phyloP scores from a whole-genome alignment of 2,329 filamentous ascomycete genomes.

The Aspergillus unguis region DNA sequence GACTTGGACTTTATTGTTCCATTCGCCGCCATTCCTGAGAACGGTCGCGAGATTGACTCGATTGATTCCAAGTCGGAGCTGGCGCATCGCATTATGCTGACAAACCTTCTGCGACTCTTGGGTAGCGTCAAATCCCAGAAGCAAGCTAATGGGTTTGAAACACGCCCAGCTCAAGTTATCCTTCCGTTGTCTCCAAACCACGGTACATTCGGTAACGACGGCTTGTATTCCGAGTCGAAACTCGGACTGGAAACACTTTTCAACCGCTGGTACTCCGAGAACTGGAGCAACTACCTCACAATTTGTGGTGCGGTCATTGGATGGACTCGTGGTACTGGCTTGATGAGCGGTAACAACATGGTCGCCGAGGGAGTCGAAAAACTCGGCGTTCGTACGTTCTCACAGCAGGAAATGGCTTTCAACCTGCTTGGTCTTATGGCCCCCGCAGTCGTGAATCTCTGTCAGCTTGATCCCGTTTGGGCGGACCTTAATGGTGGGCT shows the following conservation, averaged over 20 bases:
- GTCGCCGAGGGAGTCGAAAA: slow-evolving; percentile 96
- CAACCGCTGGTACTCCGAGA: slow-evolving; percentile 97
- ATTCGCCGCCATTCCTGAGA: slow-evolving; percentile 96
- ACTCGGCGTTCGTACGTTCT: slow-evolving; percentile 96
- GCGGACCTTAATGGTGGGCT: slow-evolving; percentile 96
- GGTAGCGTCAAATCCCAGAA: slow-evolving; percentile 91
- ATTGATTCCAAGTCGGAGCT: slow-evolving; percentile 98
- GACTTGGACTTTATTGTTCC: slow-evolving; percentile 94
- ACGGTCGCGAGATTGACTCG: slow-evolving; percentile 92
- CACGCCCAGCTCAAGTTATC: slow-evolving; percentile 92
- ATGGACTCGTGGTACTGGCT: slow-evolving; percentile 96
- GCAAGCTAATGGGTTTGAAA: slow-evolving; percentile 81
- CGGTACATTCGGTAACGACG: slow-evolving; percentile 96
- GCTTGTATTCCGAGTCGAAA: slow-evolving; percentile 97
- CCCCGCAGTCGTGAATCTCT: slow-evolving; percentile 87
- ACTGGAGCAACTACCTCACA: slow-evolving; percentile 95
- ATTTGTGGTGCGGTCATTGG: slow-evolving; percentile 98
- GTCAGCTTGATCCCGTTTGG: slow-evolving; percentile 92
- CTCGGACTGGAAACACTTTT: slow-evolving; percentile 95
- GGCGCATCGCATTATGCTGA: slow-evolving; percentile 98
- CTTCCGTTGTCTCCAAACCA: slow-evolving; percentile 96
- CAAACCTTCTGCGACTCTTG: slow-evolving; percentile 87
- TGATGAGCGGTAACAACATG: slow-evolving; percentile 97
- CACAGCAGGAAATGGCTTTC: slow-evolving; percentile 99
- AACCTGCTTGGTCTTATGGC: slow-evolving; percentile 96